Percentiles rank a stretch among this genome's conserved stretches.
Evolutionary conservation across 495 filamentous ascomycete genomes (phyloP).

Genomic region (Hypoxylon perforatum): DNA sequence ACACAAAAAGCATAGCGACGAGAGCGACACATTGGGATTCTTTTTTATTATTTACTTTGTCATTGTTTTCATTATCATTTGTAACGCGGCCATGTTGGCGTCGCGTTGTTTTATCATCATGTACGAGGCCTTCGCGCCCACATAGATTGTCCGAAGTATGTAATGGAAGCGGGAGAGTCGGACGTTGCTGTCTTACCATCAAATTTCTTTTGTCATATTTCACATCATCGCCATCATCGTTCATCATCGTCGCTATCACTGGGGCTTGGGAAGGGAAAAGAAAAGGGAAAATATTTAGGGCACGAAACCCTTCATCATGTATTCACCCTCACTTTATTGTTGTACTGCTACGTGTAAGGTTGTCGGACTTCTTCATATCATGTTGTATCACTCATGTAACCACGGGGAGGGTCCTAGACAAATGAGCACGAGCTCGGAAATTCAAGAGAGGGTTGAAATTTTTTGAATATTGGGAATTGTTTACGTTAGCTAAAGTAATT

Average conservation of each 20-base stretch:
- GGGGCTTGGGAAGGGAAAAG: slow-evolving; percentile 17
- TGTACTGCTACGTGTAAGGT: slow-evolving; percentile 43
- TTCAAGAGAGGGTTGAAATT: slow-evolving; percentile 6
- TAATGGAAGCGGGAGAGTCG: background rate
- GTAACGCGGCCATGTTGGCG: slow-evolving; percentile 17
- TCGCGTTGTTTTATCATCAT: slow-evolving; percentile 9
- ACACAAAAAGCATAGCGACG: slow-evolving; percentile 29
- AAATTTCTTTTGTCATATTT: slow-evolving; percentile 16
- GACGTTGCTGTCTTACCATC: background rate
- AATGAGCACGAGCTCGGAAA: slow-evolving; percentile 41
- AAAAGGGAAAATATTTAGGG: slow-evolving; percentile 4
- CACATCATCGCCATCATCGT: slow-evolving; percentile 6
- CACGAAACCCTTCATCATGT: slow-evolving; percentile 16
- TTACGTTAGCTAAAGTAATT: slow-evolving; percentile 18
- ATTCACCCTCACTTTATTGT: slow-evolving; percentile 30
- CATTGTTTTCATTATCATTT: slow-evolving; percentile 22
- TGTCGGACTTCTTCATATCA: slow-evolving; percentile 32
- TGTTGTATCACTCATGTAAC: slow-evolving; percentile 33
- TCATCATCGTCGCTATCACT: slow-evolving; percentile 3
- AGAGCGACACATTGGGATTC: slow-evolving; percentile 12
- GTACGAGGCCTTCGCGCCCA: slow-evolving; percentile 10
- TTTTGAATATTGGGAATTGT: slow-evolving; percentile 13
- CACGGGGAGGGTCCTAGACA: slow-evolving; percentile 34
- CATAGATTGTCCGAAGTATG: slow-evolving; percentile 31
- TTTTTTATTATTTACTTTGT: background rate